A percentile compares a stretch with the other conserved stretches of the same genome.
phyloP scores from a whole-genome alignment of 2,329 filamentous ascomycete genomes.

The Trichophyton mentagrophytes region DNA sequence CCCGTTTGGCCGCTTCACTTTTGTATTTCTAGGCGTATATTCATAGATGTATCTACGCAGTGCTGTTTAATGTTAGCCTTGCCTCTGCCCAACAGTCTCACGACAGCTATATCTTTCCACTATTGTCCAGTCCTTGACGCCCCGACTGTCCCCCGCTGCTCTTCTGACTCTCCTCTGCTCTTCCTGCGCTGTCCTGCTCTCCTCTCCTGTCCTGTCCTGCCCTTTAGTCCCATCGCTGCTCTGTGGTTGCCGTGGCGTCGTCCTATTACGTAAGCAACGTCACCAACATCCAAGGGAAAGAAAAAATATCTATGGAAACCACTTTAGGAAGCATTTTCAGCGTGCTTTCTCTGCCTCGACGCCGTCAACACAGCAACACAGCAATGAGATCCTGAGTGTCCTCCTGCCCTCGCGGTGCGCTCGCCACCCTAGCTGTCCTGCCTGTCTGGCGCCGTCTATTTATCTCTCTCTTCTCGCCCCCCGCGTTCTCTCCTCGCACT shows the following conservation, averaged over 20 bases:
- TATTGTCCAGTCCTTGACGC: background rate
- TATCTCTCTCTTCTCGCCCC: background rate
- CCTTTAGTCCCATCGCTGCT: too few species aligned
- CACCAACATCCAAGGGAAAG: background rate
- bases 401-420: background rate
- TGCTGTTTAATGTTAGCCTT: background rate
- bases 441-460: background rate
- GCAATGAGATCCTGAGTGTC: background rate
- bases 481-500: background rate
- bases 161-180: background rate
- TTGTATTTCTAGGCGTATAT: constrained; percentile 4
- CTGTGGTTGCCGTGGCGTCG: background rate
- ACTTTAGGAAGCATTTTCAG: background rate
- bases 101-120: too few species aligned
- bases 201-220: background rate
- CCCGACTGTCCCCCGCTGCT: background rate
- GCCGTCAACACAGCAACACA: background rate
- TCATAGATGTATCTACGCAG: background rate
- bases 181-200: background rate
- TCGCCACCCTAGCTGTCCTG: background rate
- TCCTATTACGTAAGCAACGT: background rate
- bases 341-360: background rate
- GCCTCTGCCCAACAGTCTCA: background rate
- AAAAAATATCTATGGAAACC: constrained; percentile 1
- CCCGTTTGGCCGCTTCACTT: background rate